phyloP scores from a whole-genome alignment of 1,284 basidiomycete genomes.

The Papiliotrema nemorosa region DNA sequence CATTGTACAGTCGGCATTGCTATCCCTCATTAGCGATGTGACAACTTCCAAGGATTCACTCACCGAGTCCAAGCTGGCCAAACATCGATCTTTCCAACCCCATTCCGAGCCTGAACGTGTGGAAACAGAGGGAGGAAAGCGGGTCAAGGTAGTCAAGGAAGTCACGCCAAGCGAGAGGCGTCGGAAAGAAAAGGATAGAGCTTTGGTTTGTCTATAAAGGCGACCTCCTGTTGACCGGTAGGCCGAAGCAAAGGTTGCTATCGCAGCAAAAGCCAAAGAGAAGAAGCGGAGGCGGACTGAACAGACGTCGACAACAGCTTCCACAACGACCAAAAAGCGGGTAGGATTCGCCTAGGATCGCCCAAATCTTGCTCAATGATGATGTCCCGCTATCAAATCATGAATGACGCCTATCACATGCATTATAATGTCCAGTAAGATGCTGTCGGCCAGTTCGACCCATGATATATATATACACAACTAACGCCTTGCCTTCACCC shows the following conservation, averaged over 20 bases:
- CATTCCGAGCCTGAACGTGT: neutral
- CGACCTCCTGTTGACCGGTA: neutral
- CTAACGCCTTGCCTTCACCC: no score
- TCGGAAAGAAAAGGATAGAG: neutral
- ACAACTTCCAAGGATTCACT: neutral
- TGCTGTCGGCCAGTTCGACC: no score
- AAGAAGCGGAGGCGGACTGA: neutral
- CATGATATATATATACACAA: no score
- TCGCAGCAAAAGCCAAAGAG: slow-evolving; percentile 1
- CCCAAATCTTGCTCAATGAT: neutral
- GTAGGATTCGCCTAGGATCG: neutral
- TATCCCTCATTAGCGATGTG: slow-evolving; percentile 3
- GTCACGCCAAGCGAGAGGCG: neutral
- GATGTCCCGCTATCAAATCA: no score
- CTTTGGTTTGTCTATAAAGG: neutral
- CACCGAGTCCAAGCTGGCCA: neutral
- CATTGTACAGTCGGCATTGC: neutral
- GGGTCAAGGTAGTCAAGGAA: neutral
- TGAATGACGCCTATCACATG: neutral
- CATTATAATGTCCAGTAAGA: no score
- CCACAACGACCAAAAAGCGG: neutral
- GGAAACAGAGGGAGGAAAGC: neutral
- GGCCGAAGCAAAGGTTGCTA: neutral
- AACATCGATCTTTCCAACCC: neutral
- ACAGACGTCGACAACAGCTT: neutral